Evolutionary conservation across 331 rosid species (phyloP).

Genomic region (Quercus phellos): DNA sequence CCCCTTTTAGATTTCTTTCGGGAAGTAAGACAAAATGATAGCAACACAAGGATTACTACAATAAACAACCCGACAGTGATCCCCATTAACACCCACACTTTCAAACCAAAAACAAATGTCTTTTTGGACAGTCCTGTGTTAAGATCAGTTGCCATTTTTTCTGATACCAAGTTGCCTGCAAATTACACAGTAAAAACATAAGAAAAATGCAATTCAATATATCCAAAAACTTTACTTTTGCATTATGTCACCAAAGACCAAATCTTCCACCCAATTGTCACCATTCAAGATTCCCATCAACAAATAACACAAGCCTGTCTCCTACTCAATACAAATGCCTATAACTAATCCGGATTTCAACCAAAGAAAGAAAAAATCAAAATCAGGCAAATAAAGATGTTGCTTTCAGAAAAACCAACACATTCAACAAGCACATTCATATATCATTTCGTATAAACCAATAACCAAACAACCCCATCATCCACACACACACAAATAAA

Average conservation of each 20-base stretch:
- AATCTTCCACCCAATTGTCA: not conserved
- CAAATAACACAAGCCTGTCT: not conserved
- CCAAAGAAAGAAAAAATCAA: not conserved
- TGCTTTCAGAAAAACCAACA: not conserved
- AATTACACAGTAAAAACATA: conserved; percentile 10
- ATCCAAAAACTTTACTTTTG: conserved; percentile 3
- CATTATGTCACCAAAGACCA: not conserved
- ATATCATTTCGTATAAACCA: not conserved
- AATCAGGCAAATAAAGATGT: not conserved
- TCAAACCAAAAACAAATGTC: conserved; percentile 70
- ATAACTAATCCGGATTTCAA: not conserved
- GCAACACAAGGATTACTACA: conserved; percentile 54
- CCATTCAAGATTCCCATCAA: not conserved
- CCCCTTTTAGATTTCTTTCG: conserved; percentile 71
- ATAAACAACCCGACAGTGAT: conserved; percentile 63
- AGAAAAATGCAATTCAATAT: conserved; percentile 18
- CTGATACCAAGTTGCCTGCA: conserved; percentile 33
- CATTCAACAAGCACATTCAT: not conserved
- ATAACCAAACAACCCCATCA: not conserved
- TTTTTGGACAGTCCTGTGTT: conserved; percentile 56
- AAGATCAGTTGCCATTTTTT: conserved; percentile 68
- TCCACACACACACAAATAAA: not conserved
- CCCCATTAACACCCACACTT: conserved; percentile 80
- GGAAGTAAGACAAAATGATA: conserved; percentile 70
- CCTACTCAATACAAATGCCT: not conserved